phyloP scores from a whole-genome alignment of 2,329 filamentous ascomycete species.

The Fusarium multiceps region DNA sequence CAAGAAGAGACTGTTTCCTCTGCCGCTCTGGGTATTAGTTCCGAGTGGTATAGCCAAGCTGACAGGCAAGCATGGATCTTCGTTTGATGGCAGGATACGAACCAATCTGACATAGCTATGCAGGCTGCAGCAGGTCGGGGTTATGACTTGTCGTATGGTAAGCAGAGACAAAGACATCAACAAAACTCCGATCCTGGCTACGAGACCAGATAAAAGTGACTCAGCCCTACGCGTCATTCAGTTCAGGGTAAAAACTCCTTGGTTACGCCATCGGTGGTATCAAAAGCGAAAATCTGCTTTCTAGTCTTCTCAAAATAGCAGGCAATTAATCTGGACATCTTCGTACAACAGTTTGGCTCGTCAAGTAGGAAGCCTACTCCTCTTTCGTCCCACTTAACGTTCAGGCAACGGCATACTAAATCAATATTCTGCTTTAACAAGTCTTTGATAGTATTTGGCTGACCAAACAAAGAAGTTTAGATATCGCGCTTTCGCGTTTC shows the following conservation, averaged over 20 bases:
- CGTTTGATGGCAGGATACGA: neutral
- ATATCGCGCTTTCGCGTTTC: constrained; percentile 16
- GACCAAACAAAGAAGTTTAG: neutral
- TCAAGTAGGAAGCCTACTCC: neutral
- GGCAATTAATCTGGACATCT: neutral
- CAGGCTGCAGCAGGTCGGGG: neutral
- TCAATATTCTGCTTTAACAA: too few species aligned
- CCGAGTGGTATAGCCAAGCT: constrained; percentile 6
- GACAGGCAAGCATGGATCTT: neutral
- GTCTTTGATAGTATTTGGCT: neutral
- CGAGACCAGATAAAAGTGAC: constrained; percentile 1
- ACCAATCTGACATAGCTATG: constrained; percentile 4
- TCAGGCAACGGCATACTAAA: neutral
- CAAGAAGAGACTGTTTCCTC: neutral
- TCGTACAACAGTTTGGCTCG: neutral
- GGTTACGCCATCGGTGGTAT: constrained; percentile 4
- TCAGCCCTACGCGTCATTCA: constrained; percentile 23
- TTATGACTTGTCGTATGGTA: neutral
- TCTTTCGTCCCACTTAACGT: neutral
- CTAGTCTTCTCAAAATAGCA: neutral
- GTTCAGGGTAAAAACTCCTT: neutral
- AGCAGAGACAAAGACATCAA: neutral
- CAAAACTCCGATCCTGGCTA: neutral
- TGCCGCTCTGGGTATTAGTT: constrained; percentile 2
- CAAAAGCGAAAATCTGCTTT: neutral